Conservation (phyloP, 2,329 filamentous ascomycete species). For the Aspergillus novofumigatus region DNA sequence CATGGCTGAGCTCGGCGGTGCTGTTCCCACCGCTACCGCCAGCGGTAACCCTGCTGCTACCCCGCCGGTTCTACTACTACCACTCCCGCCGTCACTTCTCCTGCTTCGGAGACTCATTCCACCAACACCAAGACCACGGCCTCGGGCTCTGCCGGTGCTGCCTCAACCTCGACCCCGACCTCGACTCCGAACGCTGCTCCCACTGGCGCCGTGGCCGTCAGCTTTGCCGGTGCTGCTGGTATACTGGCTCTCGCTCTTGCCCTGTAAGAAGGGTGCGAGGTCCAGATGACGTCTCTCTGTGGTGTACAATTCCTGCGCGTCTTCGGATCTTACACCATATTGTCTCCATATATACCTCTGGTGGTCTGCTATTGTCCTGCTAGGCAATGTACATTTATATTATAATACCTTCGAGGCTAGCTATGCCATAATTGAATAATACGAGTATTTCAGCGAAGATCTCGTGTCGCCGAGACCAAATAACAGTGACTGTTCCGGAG, state of each 20-base stretch:
- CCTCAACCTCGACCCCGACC: neutral
- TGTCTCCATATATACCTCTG: too few species aligned
- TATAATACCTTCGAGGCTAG: too few species aligned
- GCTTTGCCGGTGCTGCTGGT: neutral
- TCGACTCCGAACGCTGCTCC: neutral
- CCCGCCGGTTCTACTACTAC: neutral
- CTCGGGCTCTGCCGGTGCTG: neutral
- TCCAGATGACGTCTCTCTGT: too few species aligned
- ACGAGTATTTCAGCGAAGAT: too few species aligned
- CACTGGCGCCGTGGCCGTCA: neutral
- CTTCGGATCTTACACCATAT: too few species aligned
- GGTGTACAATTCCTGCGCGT: neutral
- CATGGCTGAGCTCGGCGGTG: neutral
- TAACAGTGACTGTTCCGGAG: too few species aligned
- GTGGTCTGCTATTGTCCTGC: too few species aligned
- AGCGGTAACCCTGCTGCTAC: neutral
- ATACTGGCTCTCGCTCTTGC: neutral
- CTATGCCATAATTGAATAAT: too few species aligned
- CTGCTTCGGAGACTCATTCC: neutral
- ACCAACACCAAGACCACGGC: neutral
- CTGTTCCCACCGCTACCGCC: neutral
- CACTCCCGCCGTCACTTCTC: neutral
- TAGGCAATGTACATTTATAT: too few species aligned
- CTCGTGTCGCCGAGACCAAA: too few species aligned
- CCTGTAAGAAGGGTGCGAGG: neutral